Conservation (phyloP, 2,329 filamentous ascomycete species). For the Basipetospora sp. region DNA sequence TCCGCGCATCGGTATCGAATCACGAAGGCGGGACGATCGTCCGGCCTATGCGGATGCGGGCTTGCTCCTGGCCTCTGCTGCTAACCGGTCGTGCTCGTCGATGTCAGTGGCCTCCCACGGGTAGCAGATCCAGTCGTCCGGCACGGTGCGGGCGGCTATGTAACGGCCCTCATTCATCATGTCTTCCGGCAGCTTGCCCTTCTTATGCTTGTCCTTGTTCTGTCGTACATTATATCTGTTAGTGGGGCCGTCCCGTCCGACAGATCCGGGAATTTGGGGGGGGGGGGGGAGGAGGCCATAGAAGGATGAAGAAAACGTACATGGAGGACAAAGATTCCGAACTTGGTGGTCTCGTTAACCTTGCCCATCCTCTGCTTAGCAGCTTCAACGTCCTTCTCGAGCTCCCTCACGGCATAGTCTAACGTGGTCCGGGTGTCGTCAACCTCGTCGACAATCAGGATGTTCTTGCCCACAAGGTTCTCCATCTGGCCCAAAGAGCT, state of each 20-base stretch:
- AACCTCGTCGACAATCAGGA: constrained; percentile 88
- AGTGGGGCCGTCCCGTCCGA: background rate
- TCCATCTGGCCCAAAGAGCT: constrained; percentile 68
- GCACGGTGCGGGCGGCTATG: constrained; percentile 70
- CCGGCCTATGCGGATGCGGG: background rate
- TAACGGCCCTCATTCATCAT: constrained; percentile 65
- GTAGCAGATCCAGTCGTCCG: constrained; percentile 98
- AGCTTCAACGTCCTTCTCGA: constrained; percentile 82
- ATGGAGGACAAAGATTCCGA: constrained; percentile 91
- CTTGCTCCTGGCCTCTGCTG: constrained; percentile 30
- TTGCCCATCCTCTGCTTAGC: constrained; percentile 61
- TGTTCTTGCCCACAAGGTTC: constrained; percentile 78
- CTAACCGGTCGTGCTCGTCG: constrained; percentile 70
- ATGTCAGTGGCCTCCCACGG: constrained; percentile 95
- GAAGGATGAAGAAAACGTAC: too few species aligned
- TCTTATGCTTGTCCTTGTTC: constrained; percentile 98
- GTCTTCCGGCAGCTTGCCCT: constrained; percentile 65
- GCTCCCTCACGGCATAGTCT: constrained; percentile 82
- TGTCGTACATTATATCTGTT: constrained; percentile 23
- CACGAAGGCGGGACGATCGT: too few species aligned
- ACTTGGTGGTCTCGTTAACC: constrained; percentile 56
- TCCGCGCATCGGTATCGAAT: too few species aligned
- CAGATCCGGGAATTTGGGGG: constrained; percentile 1
- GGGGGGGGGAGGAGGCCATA: background rate
- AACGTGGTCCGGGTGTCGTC: constrained; percentile 89